phyloP scores from a whole-genome alignment of 371 early-diverging fungal genomes.

The Circinella umbellata region DNA sequence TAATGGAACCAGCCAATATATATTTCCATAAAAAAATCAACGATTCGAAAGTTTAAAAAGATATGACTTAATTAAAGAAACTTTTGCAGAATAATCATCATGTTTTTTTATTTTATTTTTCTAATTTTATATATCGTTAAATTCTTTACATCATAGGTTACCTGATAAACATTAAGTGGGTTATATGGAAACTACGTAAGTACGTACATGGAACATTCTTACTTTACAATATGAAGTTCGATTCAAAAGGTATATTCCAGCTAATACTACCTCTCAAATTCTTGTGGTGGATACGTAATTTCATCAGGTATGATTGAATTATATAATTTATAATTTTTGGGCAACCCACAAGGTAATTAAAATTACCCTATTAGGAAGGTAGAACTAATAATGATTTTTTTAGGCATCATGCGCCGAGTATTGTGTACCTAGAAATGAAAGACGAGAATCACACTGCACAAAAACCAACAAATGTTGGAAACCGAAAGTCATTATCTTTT shows the following conservation, averaged over 20 bases:
- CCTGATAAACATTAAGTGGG: neutral
- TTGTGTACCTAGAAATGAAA: too few species aligned
- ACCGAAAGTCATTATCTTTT: too few species aligned
- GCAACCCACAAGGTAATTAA: too few species aligned
- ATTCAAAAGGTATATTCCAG: neutral
- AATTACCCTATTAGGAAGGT: too few species aligned
- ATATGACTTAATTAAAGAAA: neutral
- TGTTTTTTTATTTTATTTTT: neutral
- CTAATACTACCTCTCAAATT: neutral
- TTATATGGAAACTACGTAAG: neutral
- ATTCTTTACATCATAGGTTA: neutral
- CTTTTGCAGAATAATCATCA: neutral
- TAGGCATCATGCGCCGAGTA: neutral
- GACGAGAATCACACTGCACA: too few species aligned
- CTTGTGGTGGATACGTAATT: neutral
- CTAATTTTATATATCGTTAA: neutral
- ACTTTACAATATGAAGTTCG: neutral
- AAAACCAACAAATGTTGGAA: too few species aligned
- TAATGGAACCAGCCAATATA: neutral
- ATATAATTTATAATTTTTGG: too few species aligned
- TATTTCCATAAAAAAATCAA: neutral
- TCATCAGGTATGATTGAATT: too few species aligned
- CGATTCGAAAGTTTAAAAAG: neutral
- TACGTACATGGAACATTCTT: too few species aligned
- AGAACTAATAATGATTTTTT: neutral